Evolutionary conservation across 257 asterid genomes (phyloP).

Genomic region (Forsythia suspensa): DNA sequence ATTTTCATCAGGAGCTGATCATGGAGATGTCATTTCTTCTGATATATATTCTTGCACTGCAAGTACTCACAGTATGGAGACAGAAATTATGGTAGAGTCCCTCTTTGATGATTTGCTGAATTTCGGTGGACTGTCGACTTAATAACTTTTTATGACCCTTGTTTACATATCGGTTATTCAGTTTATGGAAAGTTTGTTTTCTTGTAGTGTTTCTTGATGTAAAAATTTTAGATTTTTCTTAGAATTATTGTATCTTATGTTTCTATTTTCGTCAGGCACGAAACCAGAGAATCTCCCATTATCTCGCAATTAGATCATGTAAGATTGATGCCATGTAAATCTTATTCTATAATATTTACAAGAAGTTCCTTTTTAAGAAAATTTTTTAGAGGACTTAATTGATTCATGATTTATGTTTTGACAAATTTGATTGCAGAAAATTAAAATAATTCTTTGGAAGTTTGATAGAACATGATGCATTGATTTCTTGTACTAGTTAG

Average conservation of each 20-base stretch:
- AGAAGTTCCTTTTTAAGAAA: too few species aligned
- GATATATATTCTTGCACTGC: conserved; percentile 38
- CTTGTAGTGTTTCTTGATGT: background rate
- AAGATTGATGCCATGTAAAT: too few species aligned
- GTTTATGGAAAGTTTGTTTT: too few species aligned
- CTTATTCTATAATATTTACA: too few species aligned
- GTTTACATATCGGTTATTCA: too few species aligned
- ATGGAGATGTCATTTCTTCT: conserved; percentile 25
- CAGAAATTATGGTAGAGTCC: conserved; percentile 19
- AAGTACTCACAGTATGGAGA: conserved; percentile 28
- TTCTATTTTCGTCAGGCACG: background rate
- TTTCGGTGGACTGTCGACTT: background rate
- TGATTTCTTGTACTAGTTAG: background rate
- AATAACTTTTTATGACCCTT: too few species aligned
- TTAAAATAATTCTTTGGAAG: background rate
- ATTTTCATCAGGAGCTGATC: conserved; percentile 26
- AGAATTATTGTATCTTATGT: too few species aligned
- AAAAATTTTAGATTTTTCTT: too few species aligned
- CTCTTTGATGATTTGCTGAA: conserved; percentile 24
- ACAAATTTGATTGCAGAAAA: background rate
- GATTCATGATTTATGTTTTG: too few species aligned
- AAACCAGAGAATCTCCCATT: background rate
- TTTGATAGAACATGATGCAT: background rate
- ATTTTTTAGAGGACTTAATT: too few species aligned
- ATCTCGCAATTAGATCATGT: too few species aligned